Evolutionary conservation across 163 green algal genomes (phyloP).

Genomic region (Botryococcus braunii): DNA sequence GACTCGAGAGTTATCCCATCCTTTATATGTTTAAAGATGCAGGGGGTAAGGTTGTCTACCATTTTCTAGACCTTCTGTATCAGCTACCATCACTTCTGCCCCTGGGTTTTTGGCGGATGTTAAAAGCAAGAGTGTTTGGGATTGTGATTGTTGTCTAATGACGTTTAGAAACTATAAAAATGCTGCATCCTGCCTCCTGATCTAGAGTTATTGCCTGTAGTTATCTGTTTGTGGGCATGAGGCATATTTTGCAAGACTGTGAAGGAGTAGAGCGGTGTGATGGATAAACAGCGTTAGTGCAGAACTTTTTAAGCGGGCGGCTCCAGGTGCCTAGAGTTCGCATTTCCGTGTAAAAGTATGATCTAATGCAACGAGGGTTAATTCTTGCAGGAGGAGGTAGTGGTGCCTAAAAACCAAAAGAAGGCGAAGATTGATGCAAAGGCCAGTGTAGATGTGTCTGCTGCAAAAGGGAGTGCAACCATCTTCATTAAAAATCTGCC

Average conservation of each 20-base stretch:
- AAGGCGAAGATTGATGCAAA: slow-evolving; percentile 39
- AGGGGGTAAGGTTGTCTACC: background rate
- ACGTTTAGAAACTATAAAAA: slow-evolving; percentile 9
- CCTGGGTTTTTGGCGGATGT: slow-evolving; percentile 2
- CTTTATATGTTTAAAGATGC: background rate
- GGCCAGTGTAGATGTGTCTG: slow-evolving; percentile 24
- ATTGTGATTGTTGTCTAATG: too few species aligned
- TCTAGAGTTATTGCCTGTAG: background rate
- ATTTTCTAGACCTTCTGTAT: background rate
- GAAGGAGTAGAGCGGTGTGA: background rate
- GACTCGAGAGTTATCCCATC: too few species aligned
- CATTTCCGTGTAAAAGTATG: background rate
- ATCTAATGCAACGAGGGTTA: background rate
- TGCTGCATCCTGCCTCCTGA: too few species aligned
- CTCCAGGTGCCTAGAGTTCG: background rate
- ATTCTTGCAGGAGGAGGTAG: slow-evolving; percentile 3
- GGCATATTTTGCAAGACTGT: background rate
- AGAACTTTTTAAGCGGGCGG: background rate
- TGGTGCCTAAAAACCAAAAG: slow-evolving; percentile 29
- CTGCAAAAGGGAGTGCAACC: slow-evolving; percentile 38
- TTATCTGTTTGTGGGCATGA: background rate
- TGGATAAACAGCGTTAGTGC: background rate
- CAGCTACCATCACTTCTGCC: background rate
- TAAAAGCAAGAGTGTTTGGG: background rate
- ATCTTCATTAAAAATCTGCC: slow-evolving; percentile 85